Evolutionary conservation across 345 rosid genomes (phyloP), one percentile per base, ranked within the genome.

Genomic region (Sisymbrium irio): DNA sequence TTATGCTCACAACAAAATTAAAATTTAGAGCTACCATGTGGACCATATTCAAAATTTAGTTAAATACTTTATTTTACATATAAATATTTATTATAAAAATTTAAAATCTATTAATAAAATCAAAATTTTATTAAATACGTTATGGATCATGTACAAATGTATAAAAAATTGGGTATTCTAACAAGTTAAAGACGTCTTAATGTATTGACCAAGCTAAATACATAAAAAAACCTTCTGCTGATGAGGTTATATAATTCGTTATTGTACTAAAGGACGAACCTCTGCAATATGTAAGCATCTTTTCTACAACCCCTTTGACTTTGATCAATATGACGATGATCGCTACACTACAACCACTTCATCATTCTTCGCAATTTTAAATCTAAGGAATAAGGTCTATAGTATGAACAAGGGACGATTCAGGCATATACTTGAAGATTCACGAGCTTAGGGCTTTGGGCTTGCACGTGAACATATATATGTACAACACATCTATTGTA

Each of bases 361-460:
- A 27, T 49, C 3, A 55, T 2, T 9, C 2, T 30, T 62, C 55
- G 10, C 45, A 51, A 27, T 32, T 53, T 15, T 19, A 42, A 32
- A 51, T 25, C 17, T 12, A 50, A 50, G 40, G 41, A 71, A 40
- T 15, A 37, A 36, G 39, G 17, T 40, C 9, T 62, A 65, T 47
- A 59, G 62, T 75, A 67, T 60, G 75, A 76, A 76, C 60, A 63
- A 69, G 65, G 41, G 74, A 51, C 40, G 64, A 61, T 53, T 62
- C 49, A 41, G 30, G 56, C 51, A 55, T 55, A 54, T 32, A 12
- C 32, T 11, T 20, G 70, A 73, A 65, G 51, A 74, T 67, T 67
- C 74, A 62, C 42, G 55, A 76, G 63, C 79, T 51, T 36, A 33
- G 57, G 36, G 30, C 47, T 51, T 27, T 18, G 42, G 46, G 51